Evolutionary conservation across 768 basidiomycete genomes (phyloP), one percentile per base, ranked within the genome.

Genomic region (Naematelia aurantialba): DNA sequence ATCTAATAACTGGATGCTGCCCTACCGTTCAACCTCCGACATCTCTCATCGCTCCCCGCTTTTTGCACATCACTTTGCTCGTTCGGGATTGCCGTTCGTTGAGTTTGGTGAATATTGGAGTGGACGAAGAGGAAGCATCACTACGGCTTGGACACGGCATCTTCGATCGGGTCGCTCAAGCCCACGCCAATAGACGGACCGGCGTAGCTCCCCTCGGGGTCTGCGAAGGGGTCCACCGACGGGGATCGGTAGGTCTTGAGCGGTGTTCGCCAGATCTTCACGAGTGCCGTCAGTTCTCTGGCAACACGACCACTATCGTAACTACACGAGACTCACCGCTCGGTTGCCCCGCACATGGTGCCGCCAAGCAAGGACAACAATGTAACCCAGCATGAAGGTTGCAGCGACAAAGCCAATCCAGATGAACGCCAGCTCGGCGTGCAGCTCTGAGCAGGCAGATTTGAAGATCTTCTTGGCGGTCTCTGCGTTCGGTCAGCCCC

Each of bases 391-490:
- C 3, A 52, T 44, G 13, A 58, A 1, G 5, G 61, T 61, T 3
- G 49, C 24, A 44, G 56, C 46, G 17, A 63, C 55, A 46, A 63
- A 61, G 4, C 60, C 66, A 55, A 66, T 67, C 66, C 66, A 67
- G 42, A 63, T 26, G 58, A 70, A 67, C 19, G 63, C 66, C n/a
- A 68, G 61, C 46, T 65, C 53, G 22, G 61, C 69, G 24, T 63
- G 57, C 17, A 66, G 42, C 45, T 70, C 66, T 26, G 58, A 22
- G 45, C 66, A 65, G 19, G 64, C 64, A 1, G 52, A 58, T 39
- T 52, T 19, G 48, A 24, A 14, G 26, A 58, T 34, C 13, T 69
- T 70, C 45, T 86, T 85, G n/a, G n/a, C n/a, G n/a, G n/a, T n/a
- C n/a, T n/a, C n/a, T n/a, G n/a, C n/a, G n/a, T n/a, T n/a, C n/a